Percentiles rank a stretch among this genome's conserved stretches.
phyloP scores from a whole-genome alignment of 176 grass and related monocot species.

The Musa acuminata region DNA sequence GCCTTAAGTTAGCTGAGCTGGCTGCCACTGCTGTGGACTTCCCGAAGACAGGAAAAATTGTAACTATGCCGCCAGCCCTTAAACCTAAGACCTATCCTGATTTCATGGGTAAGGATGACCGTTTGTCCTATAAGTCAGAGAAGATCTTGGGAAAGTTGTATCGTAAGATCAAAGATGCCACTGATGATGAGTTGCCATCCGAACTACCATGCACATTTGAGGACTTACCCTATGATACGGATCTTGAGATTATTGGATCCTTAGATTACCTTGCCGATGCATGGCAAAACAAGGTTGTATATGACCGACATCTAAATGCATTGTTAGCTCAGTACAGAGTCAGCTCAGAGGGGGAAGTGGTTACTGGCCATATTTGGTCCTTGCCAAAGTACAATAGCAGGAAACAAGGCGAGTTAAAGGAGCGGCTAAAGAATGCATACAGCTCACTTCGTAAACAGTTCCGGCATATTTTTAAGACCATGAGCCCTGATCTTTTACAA shows the following conservation, averaged over 20 bases:
- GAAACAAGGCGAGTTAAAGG: constrained; percentile 68
- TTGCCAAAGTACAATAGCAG: constrained; percentile 51
- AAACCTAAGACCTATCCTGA: constrained; percentile 83
- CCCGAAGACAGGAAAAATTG: constrained; percentile 79
- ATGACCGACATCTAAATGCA: constrained; percentile 48
- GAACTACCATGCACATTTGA: constrained; percentile 31
- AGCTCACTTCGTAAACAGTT: constrained; percentile 48
- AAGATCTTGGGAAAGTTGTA: constrained; percentile 52
- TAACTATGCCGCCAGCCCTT: constrained; percentile 47
- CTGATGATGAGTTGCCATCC: constrained; percentile 20
- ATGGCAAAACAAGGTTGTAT: constrained; percentile 48
- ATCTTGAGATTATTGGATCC: constrained; percentile 66
- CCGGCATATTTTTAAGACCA: constrained; percentile 40
- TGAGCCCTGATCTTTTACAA: constrained; percentile 22
- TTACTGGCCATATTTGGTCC: constrained; percentile 72
- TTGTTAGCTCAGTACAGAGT: constrained; percentile 59
- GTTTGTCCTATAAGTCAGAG: constrained; percentile 58
- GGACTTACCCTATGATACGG: constrained; percentile 57
- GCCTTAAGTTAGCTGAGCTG: constrained; percentile 67
- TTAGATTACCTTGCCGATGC: constrained; percentile 46
- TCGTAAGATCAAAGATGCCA: constrained; percentile 34
- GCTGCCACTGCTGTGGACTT: constrained; percentile 87
- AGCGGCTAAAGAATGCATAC: constrained; percentile 69
- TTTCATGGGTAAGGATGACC: constrained; percentile 81
- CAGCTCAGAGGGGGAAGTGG: constrained; percentile 65